phyloP scores from a whole-genome alignment of 2,329 filamentous ascomycete species.

The Aspergillus sp. region DNA sequence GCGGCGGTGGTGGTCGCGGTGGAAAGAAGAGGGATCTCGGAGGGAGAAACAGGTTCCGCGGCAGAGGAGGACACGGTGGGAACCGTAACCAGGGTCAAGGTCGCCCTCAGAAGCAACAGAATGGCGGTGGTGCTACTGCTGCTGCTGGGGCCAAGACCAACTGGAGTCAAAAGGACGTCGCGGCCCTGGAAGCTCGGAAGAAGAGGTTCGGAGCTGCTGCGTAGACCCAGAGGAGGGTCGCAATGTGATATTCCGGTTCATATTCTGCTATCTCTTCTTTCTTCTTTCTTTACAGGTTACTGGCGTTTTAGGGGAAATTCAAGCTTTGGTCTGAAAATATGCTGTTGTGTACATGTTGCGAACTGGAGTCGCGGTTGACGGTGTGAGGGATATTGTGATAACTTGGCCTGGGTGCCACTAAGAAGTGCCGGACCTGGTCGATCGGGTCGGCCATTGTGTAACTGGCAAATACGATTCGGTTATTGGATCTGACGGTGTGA shows the following conservation, averaged over 20 bases:
- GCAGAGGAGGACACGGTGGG: slow-evolving; percentile 21
- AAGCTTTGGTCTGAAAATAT: neutral
- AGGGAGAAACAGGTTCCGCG: slow-evolving; percentile 34
- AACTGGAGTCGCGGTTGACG: neutral
- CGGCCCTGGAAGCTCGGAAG: slow-evolving; percentile 51
- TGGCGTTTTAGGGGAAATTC: slow-evolving; percentile 18
- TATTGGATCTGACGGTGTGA: neutral
- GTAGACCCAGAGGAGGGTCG: slow-evolving; percentile 10
- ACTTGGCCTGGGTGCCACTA: neutral
- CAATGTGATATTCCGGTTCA: slow-evolving; percentile 8
- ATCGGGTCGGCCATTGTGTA: slow-evolving; percentile 2
- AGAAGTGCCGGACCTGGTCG: neutral
- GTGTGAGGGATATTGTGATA: neutral
- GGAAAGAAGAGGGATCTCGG: slow-evolving; percentile 45
- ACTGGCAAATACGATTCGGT: slow-evolving; percentile 1
- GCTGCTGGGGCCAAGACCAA: slow-evolving; percentile 14
- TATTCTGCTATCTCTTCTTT: slow-evolving; percentile 9
- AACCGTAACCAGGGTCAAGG: slow-evolving; percentile 26
- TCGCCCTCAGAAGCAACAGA: slow-evolving; percentile 18
- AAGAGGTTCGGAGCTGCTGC: slow-evolving; percentile 46
- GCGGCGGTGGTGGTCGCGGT: slow-evolving; percentile 34
- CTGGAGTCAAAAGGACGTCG: slow-evolving; percentile 45
- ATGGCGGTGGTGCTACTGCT: slow-evolving; percentile 21
- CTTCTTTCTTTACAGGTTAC: slow-evolving; percentile 17
- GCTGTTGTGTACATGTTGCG: neutral